Conservation (phyloP, 73 alveolate genomes). For the Tetrahymena elliotti region DNA sequence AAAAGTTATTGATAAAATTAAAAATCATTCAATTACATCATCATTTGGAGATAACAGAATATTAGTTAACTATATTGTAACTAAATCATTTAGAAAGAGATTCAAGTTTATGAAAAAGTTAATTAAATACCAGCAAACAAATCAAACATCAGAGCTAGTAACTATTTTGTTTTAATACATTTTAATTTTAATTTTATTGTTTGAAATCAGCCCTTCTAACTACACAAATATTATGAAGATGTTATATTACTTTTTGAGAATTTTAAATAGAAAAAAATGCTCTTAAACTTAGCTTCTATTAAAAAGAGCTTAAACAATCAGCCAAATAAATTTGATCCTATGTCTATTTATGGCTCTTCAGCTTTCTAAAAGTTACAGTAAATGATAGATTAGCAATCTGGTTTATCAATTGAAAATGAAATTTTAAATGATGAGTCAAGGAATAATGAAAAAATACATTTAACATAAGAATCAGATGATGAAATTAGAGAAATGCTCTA, state of each 20-base stretch:
- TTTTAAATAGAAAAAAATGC: background rate
- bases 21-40: background rate
- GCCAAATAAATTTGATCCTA: background rate
- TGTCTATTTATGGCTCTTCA: background rate
- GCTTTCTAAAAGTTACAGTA: background rate
- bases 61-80: background rate
- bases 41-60: background rate
- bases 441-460: background rate
- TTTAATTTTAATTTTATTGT: background rate
- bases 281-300: background rate
- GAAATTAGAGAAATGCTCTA: background rate
- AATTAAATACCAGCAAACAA: conserved; percentile 7
- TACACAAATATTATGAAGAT: background rate
- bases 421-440: background rate
- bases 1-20: conserved; percentile 17
- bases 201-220: background rate
- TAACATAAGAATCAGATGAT: background rate
- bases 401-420: background rate
- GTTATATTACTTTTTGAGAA: background rate
- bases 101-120: conserved; percentile 17
- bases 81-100: conserved; percentile 16
- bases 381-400: background rate
- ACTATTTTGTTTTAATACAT: background rate
- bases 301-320: background rate
- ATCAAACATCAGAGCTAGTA: background rate